phyloP scores from a whole-genome alignment of 257 asterid species.

The Solanum tarijense region DNA sequence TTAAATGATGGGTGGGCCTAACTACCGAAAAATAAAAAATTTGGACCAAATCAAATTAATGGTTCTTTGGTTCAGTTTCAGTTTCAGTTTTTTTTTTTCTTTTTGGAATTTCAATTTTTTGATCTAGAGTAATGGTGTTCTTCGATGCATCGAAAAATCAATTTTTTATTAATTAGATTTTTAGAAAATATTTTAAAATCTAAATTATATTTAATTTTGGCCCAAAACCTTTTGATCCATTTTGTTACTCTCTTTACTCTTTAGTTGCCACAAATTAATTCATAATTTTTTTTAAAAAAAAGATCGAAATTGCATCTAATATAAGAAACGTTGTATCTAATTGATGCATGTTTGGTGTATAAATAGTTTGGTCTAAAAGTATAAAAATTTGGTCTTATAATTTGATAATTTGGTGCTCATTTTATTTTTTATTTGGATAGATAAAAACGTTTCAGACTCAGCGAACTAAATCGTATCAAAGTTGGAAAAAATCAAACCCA shows the following conservation, averaged over 20 bases:
- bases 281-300: neutral
- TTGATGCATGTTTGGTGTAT: neutral
- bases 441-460: too few species aligned
- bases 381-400: neutral
- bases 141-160: neutral
- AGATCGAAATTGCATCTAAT: neutral
- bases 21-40: too few species aligned
- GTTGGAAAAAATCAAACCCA: neutral
- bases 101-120: too few species aligned
- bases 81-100: too few species aligned
- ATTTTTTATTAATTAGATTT: too few species aligned
- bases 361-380: neutral
- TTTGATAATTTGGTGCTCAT: neutral
- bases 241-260: neutral
- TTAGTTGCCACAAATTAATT: neutral
- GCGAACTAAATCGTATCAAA: neutral
- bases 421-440: too few species aligned
- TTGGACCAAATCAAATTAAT: too few species aligned
- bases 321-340: neutral
- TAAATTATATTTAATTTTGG: too few species aligned
- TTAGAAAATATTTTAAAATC: too few species aligned
- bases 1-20: neutral
- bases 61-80: neutral
- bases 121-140: neutral
- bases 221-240: neutral